Evolutionary conservation across 352 stramenopile genomes (phyloP).

Genomic region (Globisporangium mamillatum): DNA sequence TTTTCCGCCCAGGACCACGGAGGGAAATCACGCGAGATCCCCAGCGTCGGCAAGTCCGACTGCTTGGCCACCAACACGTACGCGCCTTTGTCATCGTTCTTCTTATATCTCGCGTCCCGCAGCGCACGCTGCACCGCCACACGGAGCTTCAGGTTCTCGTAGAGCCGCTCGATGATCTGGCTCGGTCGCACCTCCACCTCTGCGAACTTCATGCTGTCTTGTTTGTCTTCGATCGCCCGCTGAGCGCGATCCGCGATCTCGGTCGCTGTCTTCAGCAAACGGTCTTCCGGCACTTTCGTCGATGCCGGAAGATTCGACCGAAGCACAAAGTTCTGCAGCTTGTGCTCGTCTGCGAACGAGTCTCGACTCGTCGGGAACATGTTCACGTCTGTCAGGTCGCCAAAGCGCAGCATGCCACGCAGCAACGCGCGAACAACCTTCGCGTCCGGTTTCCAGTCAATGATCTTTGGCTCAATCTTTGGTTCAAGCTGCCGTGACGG

Average conservation of each 20-base stretch:
- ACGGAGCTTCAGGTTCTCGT: slow-evolving; percentile 84
- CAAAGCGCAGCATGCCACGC: slow-evolving; percentile 70
- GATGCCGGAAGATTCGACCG: slow-evolving; percentile 51
- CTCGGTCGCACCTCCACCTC: slow-evolving; percentile 76
- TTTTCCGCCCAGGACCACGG: slow-evolving; percentile 79
- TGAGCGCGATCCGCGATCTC: slow-evolving; percentile 64
- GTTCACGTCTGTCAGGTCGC: slow-evolving; percentile 71
- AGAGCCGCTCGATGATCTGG: slow-evolving; percentile 78
- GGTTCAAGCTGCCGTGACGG: slow-evolving; percentile 41
- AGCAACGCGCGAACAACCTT: slow-evolving; percentile 73
- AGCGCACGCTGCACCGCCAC: slow-evolving; percentile 78
- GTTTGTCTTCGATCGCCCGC: slow-evolving; percentile 50
- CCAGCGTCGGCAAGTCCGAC: slow-evolving; percentile 59
- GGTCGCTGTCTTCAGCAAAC: slow-evolving; percentile 48
- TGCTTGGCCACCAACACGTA: slow-evolving; percentile 77
- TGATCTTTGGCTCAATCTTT: slow-evolving; percentile 35
- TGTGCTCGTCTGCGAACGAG: slow-evolving; percentile 76
- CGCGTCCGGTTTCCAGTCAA: slow-evolving; percentile 47
- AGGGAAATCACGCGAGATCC: slow-evolving; percentile 59
- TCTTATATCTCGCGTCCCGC: slow-evolving; percentile 36
- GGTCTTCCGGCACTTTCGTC: slow-evolving; percentile 58
- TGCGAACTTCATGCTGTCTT: slow-evolving; percentile 72
- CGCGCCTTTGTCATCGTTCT: slow-evolving; percentile 49
- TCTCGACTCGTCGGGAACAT: slow-evolving; percentile 40
- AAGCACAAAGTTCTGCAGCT: slow-evolving; percentile 70